Evolutionary conservation across 2,329 filamentous ascomycete species (phyloP), one percentile per base, ranked within the genome.

Genomic region (Trichophyton benhamiae): DNA sequence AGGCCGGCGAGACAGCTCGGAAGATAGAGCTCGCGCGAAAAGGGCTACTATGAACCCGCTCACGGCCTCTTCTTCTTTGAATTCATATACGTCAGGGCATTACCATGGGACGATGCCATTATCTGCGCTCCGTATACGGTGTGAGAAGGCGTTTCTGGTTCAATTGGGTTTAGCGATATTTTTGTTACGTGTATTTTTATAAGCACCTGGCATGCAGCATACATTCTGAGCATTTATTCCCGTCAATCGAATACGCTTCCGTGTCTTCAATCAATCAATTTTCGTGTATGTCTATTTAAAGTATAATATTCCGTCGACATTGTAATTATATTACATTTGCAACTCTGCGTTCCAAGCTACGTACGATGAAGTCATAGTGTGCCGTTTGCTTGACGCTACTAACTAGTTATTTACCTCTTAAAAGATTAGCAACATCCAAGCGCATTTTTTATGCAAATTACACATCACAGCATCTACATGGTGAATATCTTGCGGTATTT

Each of bases 11-110:
- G 67, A 74, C 76, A 57, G 68, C 69, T 44, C 72, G 78, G 59
- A 80, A 80, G 67, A 74, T 80, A 57, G 78, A 79, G 61, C 67
- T 80, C 64, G 78, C 78, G 53, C 72, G 78, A 63, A 80, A 79
- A 67, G 78, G 77, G 17, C 64, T 78, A 59, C 63, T 80, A 62
- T 80, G 67, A 78, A 13, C 20, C 2, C 36, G 25, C 17, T 25
- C 9, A 25, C 9, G 1, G 33, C 33, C 33, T 11, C 36, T 3
- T 7, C 55, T 3, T n/a, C 11, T 22, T 44, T 20, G 11, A 7
- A 27, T 15, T 22, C 3, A 11, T n/a, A 42, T 36, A 30, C 9
- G 15, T 36, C 11, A 30, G 30, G 7, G 15, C 15, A n/a, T 38
- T 13, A 2, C n/a, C n/a, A 55, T 25, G 52, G n/a, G n/a, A 55